Percentiles rank a stretch among this genome's conserved stretches.
Evolutionary conservation across 805 yeast genomes (phyloP).

Genomic region (Blastobotrys parvus): DNA sequence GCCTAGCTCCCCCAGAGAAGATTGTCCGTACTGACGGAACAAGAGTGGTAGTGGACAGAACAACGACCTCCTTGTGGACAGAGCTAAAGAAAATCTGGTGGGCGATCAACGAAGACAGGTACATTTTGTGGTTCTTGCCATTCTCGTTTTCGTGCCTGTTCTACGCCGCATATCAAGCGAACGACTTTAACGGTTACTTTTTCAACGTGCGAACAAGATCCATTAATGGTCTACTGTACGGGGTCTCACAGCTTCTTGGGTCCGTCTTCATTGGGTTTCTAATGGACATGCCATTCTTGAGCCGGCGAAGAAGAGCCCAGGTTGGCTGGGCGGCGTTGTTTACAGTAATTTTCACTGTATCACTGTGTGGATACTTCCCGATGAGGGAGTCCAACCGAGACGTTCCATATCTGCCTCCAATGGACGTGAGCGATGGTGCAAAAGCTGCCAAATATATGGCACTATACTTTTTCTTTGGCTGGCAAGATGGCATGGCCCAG

Average conservation of each 20-base stretch:
- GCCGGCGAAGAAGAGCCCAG: constrained; percentile 37
- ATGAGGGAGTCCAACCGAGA: constrained; percentile 10
- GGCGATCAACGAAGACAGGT: constrained; percentile 34
- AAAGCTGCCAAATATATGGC: constrained; percentile 36
- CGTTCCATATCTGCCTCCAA: constrained; percentile 15
- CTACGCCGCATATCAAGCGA: constrained; percentile 49
- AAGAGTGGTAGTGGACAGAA: constrained; percentile 34
- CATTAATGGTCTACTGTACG: constrained; percentile 48
- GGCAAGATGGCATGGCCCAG: constrained; percentile 38
- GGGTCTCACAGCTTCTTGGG: constrained; percentile 52
- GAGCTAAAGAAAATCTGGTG: constrained; percentile 36
- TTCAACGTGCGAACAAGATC: constrained; percentile 52
- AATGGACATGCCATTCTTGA: constrained; percentile 36
- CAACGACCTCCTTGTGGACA: no score
- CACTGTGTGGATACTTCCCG: constrained; percentile 25
- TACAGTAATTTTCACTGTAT: constrained; percentile 33
- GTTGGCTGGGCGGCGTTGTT: constrained; percentile 36
- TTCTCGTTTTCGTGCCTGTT: constrained; percentile 57
- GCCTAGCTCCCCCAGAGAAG: constrained; percentile 39
- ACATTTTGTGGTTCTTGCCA: constrained; percentile 45
- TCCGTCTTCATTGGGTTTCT: constrained; percentile 36
- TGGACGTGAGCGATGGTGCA: constrained; percentile 1
- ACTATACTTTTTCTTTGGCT: constrained; percentile 39
- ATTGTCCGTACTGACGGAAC: constrained; percentile 44
- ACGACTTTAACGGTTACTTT: constrained; percentile 44